Conservation (phyloP, 1,284 basidiomycete genomes). For the Coniferiporia sulphurascens region DNA sequence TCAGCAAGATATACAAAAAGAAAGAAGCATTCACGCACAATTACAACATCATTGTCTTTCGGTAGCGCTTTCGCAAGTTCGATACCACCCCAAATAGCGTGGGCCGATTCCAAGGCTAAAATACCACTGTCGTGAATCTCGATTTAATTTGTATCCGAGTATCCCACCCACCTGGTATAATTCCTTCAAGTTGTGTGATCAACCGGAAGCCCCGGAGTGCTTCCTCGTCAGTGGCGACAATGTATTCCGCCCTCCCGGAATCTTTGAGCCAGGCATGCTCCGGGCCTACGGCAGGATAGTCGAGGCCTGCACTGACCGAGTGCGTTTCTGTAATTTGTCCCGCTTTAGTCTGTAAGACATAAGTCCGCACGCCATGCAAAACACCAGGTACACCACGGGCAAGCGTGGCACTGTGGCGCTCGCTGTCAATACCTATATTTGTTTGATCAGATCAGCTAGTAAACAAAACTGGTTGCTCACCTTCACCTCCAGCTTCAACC, state of each 20-base stretch:
- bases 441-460: conserved; percentile 6
- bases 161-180: conserved; percentile 79
- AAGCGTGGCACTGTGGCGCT: conserved; percentile 89
- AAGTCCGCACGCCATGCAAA: conserved; percentile 93
- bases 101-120: conserved; percentile 87
- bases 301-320: conserved; percentile 93
- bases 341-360: conserved; percentile 82
- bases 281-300: conserved; percentile 93
- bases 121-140: conserved; percentile 9
- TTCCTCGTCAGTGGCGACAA: conserved; percentile 90
- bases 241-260: conserved; percentile 89
- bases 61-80: conserved; percentile 81
- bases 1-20: conserved; percentile 6
- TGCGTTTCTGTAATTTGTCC: conserved; percentile 98
- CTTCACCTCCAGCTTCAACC: conserved; percentile 96
- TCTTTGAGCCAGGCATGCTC: conserved; percentile 98
- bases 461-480: conserved; percentile 32
- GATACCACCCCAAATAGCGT: conserved; percentile 92
- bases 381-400: conserved; percentile 90
- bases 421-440: conserved; percentile 67
- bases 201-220: conserved; percentile 90
- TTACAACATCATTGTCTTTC: conserved; percentile 84
- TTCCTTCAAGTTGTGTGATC: conserved; percentile 91
- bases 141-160: background rate
- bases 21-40: conserved; percentile 53